A percentile compares a stretch with the other conserved stretches of the same genome.
These are phyloP conservation scores for Yueomyces sp. DNA, from an alignment of 1,139 yeast species.

Conservation along the genomic window DNA sequence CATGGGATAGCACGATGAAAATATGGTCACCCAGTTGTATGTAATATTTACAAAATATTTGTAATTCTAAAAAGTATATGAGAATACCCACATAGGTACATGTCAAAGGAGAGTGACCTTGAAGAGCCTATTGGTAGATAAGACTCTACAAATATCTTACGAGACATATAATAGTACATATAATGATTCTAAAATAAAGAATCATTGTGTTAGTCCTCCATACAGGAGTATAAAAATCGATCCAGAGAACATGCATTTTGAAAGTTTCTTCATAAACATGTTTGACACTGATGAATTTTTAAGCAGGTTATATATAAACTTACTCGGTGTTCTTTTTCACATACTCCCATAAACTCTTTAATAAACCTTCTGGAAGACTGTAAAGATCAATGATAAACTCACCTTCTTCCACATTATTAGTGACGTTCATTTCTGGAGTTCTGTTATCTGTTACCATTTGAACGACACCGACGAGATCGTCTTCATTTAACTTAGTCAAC, in stretches of 20 bases:
- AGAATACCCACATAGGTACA: too few relatives aligned
- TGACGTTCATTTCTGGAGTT: conserved; percentile 91
- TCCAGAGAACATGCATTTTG: background rate
- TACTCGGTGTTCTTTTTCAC: conserved; percentile 49
- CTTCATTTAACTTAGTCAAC: conserved; percentile 77
- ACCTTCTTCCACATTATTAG: conserved; percentile 92
- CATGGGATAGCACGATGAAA: conserved; percentile 59
- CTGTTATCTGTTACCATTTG: conserved; percentile 96
- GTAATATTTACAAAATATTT: conserved; percentile 4
- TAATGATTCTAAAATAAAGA: too few relatives aligned
- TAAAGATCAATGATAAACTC: conserved; percentile 95
- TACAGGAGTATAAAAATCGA: background rate
- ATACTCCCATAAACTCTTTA: conserved; percentile 91
- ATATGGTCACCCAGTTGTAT: conserved; percentile 42
- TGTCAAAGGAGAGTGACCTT: too few relatives aligned
- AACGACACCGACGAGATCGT: conserved; percentile 85
- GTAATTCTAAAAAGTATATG: too few relatives aligned
- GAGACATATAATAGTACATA: too few relatives aligned
- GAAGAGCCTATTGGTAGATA: too few relatives aligned
- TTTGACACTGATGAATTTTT: background rate
- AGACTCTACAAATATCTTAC: too few relatives aligned
- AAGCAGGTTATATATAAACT: background rate
- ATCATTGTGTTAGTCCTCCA: too few relatives aligned
- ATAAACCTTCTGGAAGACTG: conserved; percentile 82
- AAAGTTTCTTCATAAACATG: background rate